Percentiles rank a stretch among this genome's conserved stretches.
phyloP scores from a whole-genome alignment of 176 grass and related monocot genomes.

The Triticum urartu region DNA sequence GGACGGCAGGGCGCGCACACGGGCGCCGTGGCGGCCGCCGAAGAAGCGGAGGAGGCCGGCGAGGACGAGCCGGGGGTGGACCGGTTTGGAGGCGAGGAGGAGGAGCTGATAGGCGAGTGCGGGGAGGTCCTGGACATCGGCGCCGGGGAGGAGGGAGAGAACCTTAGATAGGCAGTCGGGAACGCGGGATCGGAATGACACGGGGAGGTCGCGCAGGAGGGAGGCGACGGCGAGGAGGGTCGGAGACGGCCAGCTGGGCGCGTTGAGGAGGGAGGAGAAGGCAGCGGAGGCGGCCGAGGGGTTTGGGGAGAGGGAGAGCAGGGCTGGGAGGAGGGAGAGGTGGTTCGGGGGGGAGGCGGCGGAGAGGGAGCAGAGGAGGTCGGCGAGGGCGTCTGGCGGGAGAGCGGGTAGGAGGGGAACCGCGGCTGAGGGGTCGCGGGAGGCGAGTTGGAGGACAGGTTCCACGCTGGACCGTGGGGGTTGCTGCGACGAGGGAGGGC shows the following conservation, averaged over 20 bases:
- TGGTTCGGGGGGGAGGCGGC: constrained; percentile 25
- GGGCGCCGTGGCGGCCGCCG: constrained; percentile 28
- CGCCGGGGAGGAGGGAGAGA: constrained; percentile 45
- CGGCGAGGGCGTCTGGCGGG: constrained; percentile 6
- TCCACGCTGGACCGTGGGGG: not conserved
- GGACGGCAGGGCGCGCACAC: constrained; percentile 45
- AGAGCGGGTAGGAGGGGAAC: constrained; percentile 31
- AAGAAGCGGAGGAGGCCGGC: constrained; percentile 66
- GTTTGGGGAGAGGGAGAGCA: constrained; percentile 26
- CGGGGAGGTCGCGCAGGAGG: constrained; percentile 50
- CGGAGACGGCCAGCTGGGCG: constrained; percentile 22
- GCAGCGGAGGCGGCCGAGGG: constrained; percentile 3
- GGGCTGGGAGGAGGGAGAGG: constrained; percentile 28
- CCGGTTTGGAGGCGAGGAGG: constrained; percentile 70
- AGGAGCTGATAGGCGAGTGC: constrained; percentile 75
- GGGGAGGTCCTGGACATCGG: constrained; percentile 74
- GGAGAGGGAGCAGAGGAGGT: constrained; percentile 29
- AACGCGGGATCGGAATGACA: constrained; percentile 22
- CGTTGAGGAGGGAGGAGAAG: constrained; percentile 21
- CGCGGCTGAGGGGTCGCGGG: constrained; percentile 34
- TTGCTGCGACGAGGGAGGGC: constrained; percentile 10
- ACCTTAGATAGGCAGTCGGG: constrained; percentile 49
- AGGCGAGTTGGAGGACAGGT: constrained; percentile 24
- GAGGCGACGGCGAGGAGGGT: constrained; percentile 32
- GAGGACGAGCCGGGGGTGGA: constrained; percentile 57